Evolutionary conservation across 108 stramenopile species (phyloP).

Genomic region (Cyclotella choctawhatcheeana): DNA sequence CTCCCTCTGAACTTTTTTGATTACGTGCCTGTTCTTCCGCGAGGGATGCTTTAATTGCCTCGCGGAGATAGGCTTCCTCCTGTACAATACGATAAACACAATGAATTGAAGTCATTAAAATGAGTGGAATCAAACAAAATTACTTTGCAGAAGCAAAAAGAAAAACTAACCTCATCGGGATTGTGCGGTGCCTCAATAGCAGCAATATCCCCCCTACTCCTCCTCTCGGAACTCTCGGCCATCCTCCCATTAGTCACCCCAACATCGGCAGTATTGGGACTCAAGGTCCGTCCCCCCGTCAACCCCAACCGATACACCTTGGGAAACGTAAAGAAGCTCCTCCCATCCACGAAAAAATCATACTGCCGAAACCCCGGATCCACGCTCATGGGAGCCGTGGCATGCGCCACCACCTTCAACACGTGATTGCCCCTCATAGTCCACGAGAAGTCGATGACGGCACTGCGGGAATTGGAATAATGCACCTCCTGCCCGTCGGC

Average conservation of each 20-base stretch:
- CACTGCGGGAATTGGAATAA: slow-evolving; percentile 64
- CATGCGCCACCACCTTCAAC: slow-evolving; percentile 86
- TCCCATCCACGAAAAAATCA: slow-evolving; percentile 91
- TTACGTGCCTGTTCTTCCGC: slow-evolving; percentile 41
- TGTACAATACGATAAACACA: too few species aligned
- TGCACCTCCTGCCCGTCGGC: slow-evolving; percentile 86
- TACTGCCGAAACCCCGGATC: slow-evolving; percentile 89
- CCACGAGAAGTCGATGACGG: slow-evolving; percentile 87
- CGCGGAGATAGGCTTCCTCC: slow-evolving; percentile 84
- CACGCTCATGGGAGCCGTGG: slow-evolving; percentile 77
- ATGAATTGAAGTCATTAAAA: neutral
- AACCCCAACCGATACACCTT: slow-evolving; percentile 88
- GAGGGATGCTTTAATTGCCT: slow-evolving; percentile 84
- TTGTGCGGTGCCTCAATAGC: slow-evolving; percentile 84
- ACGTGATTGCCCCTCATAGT: slow-evolving; percentile 90
- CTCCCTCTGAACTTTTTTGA: slow-evolving; percentile 6
- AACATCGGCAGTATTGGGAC: slow-evolving; percentile 22
- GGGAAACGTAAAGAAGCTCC: slow-evolving; percentile 86
- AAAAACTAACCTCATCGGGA: slow-evolving; percentile 63
- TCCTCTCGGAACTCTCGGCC: slow-evolving; percentile 32
- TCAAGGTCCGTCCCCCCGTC: slow-evolving; percentile 38
- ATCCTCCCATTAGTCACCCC: slow-evolving; percentile 9
- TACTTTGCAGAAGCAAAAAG: neutral
- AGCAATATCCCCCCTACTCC: slow-evolving; percentile 52
- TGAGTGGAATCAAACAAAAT: neutral